A percentile compares a stretch with the other conserved stretches of the same genome.
Evolutionary conservation across 805 yeast genomes (phyloP).

Genomic region (Yarrowia sp.): DNA sequence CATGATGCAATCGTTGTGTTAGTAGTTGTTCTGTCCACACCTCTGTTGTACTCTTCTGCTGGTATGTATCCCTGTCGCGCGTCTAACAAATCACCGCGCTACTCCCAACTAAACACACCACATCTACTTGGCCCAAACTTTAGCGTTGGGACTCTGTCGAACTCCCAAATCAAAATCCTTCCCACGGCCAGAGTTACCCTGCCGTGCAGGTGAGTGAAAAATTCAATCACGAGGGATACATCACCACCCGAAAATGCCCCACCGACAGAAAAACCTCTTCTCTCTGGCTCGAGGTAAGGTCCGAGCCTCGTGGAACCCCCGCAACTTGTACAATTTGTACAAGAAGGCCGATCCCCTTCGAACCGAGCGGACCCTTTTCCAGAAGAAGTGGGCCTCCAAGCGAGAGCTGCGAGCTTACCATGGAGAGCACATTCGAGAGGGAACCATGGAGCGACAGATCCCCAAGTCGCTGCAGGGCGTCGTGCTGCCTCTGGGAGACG

Average conservation of each 20-base stretch:
- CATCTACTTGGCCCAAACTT: background rate
- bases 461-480: slow-evolving; percentile 72
- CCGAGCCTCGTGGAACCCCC: slow-evolving; percentile 88
- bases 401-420: slow-evolving; percentile 92
- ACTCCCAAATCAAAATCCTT: background rate
- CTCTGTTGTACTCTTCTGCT: no score
- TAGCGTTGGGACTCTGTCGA: background rate
- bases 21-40: no score
- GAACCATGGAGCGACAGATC: slow-evolving; percentile 72
- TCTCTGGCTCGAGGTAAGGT: slow-evolving; percentile 45
- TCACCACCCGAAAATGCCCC: slow-evolving; percentile 34
- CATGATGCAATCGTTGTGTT: background rate
- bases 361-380: slow-evolving; percentile 57
- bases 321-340: slow-evolving; percentile 70
- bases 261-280: slow-evolving; percentile 36
- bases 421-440: slow-evolving; percentile 88
- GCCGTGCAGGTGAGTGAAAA: background rate
- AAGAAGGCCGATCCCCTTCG: slow-evolving; percentile 1
- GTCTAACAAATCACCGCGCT: background rate
- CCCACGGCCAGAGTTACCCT: background rate
- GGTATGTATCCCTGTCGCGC: no score
- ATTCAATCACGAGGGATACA: background rate
- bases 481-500: slow-evolving; percentile 42
- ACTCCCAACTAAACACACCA: background rate
- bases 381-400: slow-evolving; percentile 89